Evolutionary conservation across 257 asterid species (phyloP), one percentile per base, ranked within the genome.

Genomic region (Nicotiana tabacum): DNA sequence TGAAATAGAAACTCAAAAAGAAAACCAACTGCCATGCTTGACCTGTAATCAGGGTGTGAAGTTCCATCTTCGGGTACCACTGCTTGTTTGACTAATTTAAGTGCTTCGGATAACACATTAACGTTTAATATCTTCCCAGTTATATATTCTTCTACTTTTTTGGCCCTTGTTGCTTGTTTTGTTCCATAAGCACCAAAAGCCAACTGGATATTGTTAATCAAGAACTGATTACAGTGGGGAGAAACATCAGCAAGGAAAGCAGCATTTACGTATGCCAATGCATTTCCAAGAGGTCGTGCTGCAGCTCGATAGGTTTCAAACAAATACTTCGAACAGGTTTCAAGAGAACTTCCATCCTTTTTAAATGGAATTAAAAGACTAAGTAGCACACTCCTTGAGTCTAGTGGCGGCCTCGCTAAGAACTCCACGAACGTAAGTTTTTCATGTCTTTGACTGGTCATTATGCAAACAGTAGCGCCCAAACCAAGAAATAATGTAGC

Each of bases 271-370:
- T 93, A 91, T n/a, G 97, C 91, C 86, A 93, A 85, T 18, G 97
- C 96, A 86, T 89, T 91, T 81, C 97, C 97, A 78, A 93, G 85
- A 55, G 92, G 96, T 81, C 97, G 86, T 33, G 95, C 91, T 30
- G 96, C 81, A 78, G 94, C 92, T 67, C 97, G 91, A 66, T 90
- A 93, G 35, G 92, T 86, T 82, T 92, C 93, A 83, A 90, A 91
- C 58, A 87, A 80, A 82, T 89, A 82, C 32, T 81, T 92, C 66
- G 91, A 82, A 67, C 60, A 46, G 29, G 27, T 68, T 81, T 53
- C 57, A 53, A 53, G 57, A 53, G 61, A 48, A 74, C 39, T 51
- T 48, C 27, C 77, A 69, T 83, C 51, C 65, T 87, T 80, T 77
- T 84, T 69, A 77, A 87, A 82, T 58, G 98, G 98, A 82, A 93